Conservation (phyloP, 2,329 filamentous ascomycete species). For the Cladosporium colombiae region DNA sequence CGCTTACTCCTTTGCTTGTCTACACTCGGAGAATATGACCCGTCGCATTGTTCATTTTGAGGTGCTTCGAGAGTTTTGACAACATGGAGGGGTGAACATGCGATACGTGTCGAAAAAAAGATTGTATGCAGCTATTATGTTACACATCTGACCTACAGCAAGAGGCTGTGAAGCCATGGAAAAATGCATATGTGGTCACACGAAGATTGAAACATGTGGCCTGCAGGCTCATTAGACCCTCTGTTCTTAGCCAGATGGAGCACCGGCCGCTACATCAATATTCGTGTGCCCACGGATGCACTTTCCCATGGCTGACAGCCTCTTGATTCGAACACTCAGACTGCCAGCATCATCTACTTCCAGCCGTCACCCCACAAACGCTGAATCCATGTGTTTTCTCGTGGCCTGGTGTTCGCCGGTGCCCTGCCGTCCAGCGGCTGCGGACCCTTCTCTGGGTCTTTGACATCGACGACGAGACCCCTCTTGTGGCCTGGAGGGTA, state of each 20-base stretch:
- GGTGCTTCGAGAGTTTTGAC: neutral
- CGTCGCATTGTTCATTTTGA: neutral
- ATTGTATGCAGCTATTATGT: neutral
- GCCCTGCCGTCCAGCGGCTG: slow-evolving; percentile 20
- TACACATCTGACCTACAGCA: neutral
- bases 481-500: slow-evolving; percentile 28
- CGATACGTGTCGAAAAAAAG: neutral
- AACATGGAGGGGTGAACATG: neutral
- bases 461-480: slow-evolving; percentile 29
- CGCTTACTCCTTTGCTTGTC: neutral
- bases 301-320: neutral
- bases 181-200: neutral
- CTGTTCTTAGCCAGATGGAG: neutral
- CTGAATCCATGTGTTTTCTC: slow-evolving; percentile 25
- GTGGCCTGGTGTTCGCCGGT: slow-evolving; percentile 18
- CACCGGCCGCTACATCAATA: neutral
- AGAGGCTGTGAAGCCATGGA: neutral
- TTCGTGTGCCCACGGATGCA: neutral
- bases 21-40: neutral
- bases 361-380: slow-evolving; percentile 32
- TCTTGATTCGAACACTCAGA: neutral
- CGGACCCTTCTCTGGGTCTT: slow-evolving; percentile 36
- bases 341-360: slow-evolving; percentile 23
- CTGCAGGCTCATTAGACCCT: neutral
- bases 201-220: neutral